phyloP scores from a whole-genome alignment of 1,284 basidiomycete species.

The Boletellus deceptivus region DNA sequence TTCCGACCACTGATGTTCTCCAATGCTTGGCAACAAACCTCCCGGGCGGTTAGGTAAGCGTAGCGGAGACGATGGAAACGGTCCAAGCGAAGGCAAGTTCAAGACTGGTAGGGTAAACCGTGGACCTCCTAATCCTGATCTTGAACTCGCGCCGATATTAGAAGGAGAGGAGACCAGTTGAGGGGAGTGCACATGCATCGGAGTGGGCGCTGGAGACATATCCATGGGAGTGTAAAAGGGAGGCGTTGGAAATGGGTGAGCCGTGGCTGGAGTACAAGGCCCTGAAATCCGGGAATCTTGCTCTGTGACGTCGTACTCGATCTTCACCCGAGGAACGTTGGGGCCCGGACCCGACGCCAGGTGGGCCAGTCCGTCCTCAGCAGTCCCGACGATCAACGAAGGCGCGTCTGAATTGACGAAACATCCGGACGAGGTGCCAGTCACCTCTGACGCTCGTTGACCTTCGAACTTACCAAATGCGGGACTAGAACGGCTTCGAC shows the following conservation, averaged over 20 bases:
- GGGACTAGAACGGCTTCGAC: slow-evolving; percentile 26
- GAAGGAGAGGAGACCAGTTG: slow-evolving; percentile 7
- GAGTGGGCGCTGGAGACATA: slow-evolving; percentile 12
- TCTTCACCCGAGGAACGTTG: slow-evolving; percentile 21
- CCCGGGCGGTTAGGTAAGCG: slow-evolving; percentile 21
- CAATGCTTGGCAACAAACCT: slow-evolving; percentile 18
- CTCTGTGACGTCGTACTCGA: slow-evolving; percentile 28
- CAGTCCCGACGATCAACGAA: slow-evolving; percentile 1
- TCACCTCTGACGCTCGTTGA: not conserved
- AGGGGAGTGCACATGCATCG: slow-evolving; percentile 13
- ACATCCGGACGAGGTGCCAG: slow-evolving; percentile 1
- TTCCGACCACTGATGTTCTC: slow-evolving; percentile 12
- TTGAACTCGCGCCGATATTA: slow-evolving; percentile 1
- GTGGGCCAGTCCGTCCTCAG: not conserved
- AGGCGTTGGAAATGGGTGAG: slow-evolving; percentile 23
- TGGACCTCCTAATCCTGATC: slow-evolving; percentile 7
- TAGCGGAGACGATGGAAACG: slow-evolving; percentile 17
- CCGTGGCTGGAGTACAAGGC: slow-evolving; percentile 24
- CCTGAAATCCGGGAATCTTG: slow-evolving; percentile 22
- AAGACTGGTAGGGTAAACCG: slow-evolving; percentile 3
- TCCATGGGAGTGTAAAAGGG: slow-evolving; percentile 35
- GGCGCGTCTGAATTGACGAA: slow-evolving; percentile 10
- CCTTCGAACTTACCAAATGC: slow-evolving; percentile 3
- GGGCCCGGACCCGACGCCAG: not conserved
- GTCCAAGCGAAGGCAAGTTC: slow-evolving; percentile 5